Evolutionary conservation across 768 basidiomycete species (phyloP), one percentile per base, ranked within the genome.

Genomic region (Candolleomyces eurysporus): DNA sequence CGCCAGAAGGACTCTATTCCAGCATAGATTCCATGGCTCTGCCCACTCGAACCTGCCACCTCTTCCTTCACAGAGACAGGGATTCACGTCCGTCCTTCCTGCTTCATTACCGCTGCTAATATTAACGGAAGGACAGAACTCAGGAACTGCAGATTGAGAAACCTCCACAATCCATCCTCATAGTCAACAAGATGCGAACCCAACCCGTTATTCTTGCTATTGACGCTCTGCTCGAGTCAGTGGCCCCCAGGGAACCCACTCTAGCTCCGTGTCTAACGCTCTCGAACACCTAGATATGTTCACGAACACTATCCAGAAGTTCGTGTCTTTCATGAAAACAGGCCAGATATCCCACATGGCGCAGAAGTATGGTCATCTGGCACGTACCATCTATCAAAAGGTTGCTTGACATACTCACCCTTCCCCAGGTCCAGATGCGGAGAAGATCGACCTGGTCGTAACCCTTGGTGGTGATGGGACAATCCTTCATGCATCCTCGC

Each of bases 401-500:
- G 14, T 49, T 36, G 54, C 36, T 14, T 46, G 53, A 19, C 48
- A 36, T 21, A 58, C 54, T 60, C 60, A 30, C 58, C 66, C 11
- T 36, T 36, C 36, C 11, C 36, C 36, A 78, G 82, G 82, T 50
- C 79, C 77, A 48, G 75, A 76, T 53, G 77, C 87, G 4, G 78
- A 86, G 64, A 82, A 82, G 58, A 91, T 96, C 61, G 91, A 94
- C 71, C 78, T 98, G 9, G 89, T 97, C 19, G 86, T 97, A 30
- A 96, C 96, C 0, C 76, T 98, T 1, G 96, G 96, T 49, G 96
- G 96, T 39, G 96, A 98, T 69, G 96, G 96, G 9, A 97, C 96
- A 5, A 95, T 97, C 53, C 81, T 98, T 1, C 94, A 96, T 69
- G 92, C 94, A 0, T 95, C 95, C 1, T 93, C 93, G 7, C 76